Base-by-base conservation (phyloP, 805 yeast genomes). In the Gaillardinia entomophila region DNA sequence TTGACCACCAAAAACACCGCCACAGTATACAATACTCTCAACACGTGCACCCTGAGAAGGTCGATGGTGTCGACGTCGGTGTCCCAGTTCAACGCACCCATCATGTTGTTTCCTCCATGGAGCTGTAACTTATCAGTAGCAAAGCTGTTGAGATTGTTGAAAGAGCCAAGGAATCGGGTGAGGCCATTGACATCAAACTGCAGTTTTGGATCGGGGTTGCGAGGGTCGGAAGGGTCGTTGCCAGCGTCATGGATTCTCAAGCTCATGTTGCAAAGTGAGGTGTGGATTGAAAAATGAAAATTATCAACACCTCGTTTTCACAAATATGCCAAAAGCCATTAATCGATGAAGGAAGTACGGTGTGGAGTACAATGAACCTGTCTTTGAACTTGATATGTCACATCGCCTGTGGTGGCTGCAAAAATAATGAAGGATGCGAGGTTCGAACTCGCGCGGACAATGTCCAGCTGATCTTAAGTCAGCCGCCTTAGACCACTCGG, bases 401-500 rank as follows among this genome's bases (percentile, higher is more conserved):
- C n/a, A n/a, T n/a, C n/a, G n/a, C n/a, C n/a, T n/a, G n/a, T n/a
- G n/a, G n/a, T n/a, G n/a, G n/a, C n/a, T n/a, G n/a, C 6, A 19
- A 19, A 19, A 19, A 19, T 19, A 19, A 19, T 19, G 22, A 19
- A 19, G 22, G 22, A 19, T 19, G 22, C 22, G 22, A 19, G 22
- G 22, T 19, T 19, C 22, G 22, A 19, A 19, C 22, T 19, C 22
- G 22, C 22, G 22, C 22, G 22, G 22, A 19, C 22, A 19, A 19
- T 10, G 22, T 19, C 22, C 22, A 19, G 22, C 10, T 19, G 22
- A 19, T 19, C 22, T 19, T 19, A 19, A 19, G 22, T 19, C 22
- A 19, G 58, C 68, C 70, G 69, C 70, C 70, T 63, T 63, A 62
- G 68, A 62, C 70, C 68, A 62, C 70, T 64, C 70, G 70, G 70